These are phyloP conservation scores for Suillus decipiens DNA, from an alignment of 768 basidiomycete species.

Conservation along the genomic window DNA sequence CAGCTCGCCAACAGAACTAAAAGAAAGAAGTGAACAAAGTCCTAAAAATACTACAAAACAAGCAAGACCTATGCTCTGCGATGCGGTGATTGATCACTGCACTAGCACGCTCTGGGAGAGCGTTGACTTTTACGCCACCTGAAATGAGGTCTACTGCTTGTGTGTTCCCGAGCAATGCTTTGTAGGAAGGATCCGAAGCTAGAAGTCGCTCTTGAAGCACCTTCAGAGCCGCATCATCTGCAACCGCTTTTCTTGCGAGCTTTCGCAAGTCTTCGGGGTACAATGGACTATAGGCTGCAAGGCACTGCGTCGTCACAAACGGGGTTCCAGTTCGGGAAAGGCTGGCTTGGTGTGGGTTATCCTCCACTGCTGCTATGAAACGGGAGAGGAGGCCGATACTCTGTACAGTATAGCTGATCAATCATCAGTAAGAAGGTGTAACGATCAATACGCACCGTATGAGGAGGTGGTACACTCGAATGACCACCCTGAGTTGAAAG, in stretches of 20 bases:
- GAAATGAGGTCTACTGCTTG: slow-evolving; percentile 71
- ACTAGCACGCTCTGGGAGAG: slow-evolving; percentile 68
- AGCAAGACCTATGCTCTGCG: slow-evolving; percentile 53
- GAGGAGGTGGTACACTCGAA: slow-evolving; percentile 75
- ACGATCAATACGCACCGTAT: slow-evolving; percentile 54
- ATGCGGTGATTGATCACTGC: slow-evolving; percentile 74
- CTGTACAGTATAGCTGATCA: slow-evolving; percentile 30
- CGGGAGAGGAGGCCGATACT: slow-evolving; percentile 76
- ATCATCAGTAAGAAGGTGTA: neutral
- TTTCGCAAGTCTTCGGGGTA: slow-evolving; percentile 48
- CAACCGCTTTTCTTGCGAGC: slow-evolving; percentile 45
- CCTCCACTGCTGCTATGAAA: slow-evolving; percentile 64
- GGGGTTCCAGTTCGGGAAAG: slow-evolving; percentile 39
- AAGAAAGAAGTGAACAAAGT: neutral
- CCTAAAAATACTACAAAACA: neutral
- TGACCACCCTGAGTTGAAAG: slow-evolving; percentile 74
- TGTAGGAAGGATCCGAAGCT: slow-evolving; percentile 31
- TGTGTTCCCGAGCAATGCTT: slow-evolving; percentile 60
- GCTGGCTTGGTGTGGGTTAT: slow-evolving; percentile 50
- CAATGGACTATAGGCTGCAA: slow-evolving; percentile 56
- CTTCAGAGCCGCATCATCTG: slow-evolving; percentile 50
- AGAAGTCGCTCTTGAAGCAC: slow-evolving; percentile 42
- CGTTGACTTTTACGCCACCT: slow-evolving; percentile 71
- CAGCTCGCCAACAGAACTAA: slow-evolving; percentile 21
- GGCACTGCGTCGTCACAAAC: slow-evolving; percentile 49